These are phyloP conservation scores for Arachnomyces sp. DNA, from an alignment of 2,329 filamentous ascomycete species.

Conservation along the genomic window DNA sequence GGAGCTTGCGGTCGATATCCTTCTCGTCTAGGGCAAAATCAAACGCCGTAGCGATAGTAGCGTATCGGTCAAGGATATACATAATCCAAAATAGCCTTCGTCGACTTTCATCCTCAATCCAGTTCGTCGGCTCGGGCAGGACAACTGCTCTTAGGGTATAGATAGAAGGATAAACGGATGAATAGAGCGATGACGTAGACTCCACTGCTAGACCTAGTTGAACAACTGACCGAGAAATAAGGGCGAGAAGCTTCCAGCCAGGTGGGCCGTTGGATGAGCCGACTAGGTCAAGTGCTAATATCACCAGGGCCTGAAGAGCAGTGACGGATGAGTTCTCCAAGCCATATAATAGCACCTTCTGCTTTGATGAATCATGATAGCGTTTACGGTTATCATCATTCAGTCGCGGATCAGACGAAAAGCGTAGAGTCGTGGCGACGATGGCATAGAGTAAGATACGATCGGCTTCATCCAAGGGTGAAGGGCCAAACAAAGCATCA, in stretches of 20 bases:
- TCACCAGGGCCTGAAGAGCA: constrained; percentile 77
- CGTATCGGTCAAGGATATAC: constrained; percentile 82
- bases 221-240: constrained; percentile 82
- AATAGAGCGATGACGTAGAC: constrained; percentile 67
- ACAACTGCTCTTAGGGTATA: constrained; percentile 83
- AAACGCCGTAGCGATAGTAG: constrained; percentile 83
- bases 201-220: constrained; percentile 82
- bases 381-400: constrained; percentile 64
- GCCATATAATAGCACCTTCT: constrained; percentile 78
- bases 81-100: constrained; percentile 90
- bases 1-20: constrained; percentile 79
- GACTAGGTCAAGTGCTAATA: constrained; percentile 75
- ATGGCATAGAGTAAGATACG: constrained; percentile 79
- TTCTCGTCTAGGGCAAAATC: constrained; percentile 84
- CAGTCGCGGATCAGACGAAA: constrained; percentile 68
- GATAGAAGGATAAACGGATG: constrained; percentile 74
- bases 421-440: constrained; percentile 78
- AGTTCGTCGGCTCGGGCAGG: constrained; percentile 72
- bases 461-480: constrained; percentile 70
- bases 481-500: constrained; percentile 71
- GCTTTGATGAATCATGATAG: constrained; percentile 75
- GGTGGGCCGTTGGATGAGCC: constrained; percentile 84
- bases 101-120: constrained; percentile 82
- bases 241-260: constrained; percentile 82
- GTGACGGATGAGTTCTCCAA: constrained; percentile 87